These are phyloP conservation scores for Zhuliangozyma parablackwelliae DNA, from an alignment of 1,139 yeast species.

Conservation along the genomic window DNA sequence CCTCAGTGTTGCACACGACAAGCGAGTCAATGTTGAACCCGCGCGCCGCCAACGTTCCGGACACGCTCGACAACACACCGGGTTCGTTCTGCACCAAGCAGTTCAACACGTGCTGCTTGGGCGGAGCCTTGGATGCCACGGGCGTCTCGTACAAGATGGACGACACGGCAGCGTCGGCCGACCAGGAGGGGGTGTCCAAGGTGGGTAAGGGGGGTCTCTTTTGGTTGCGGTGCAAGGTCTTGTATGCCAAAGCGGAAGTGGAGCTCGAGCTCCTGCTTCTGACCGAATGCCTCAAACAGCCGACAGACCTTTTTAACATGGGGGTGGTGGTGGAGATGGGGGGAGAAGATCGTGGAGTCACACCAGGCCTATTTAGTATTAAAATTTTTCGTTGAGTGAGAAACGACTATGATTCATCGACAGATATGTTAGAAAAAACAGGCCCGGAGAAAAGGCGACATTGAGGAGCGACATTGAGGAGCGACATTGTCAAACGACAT, in stretches of 20 bases:
- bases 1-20: constrained; percentile 96
- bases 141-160: constrained; percentile 95
- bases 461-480: not conserved
- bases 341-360: not conserved
- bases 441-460: too few species aligned
- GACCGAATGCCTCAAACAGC: constrained; percentile 6
- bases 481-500: not conserved
- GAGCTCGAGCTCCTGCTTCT: constrained; percentile 48
- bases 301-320: constrained; percentile 9
- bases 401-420: not conserved
- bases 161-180: constrained; percentile 92
- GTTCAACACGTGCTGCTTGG: constrained; percentile 84
- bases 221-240: constrained; percentile 80
- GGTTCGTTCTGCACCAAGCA: constrained; percentile 98
- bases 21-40: constrained; percentile 97
- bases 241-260: constrained; percentile 94
- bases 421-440: not conserved
- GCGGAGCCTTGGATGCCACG: constrained; percentile 59
- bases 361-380: too few species aligned
- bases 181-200: constrained; percentile 92
- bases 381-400: too few species aligned
- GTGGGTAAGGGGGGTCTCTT: constrained; percentile 91
- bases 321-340: too few species aligned
- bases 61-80: constrained; percentile 88
- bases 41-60: constrained; percentile 95